These are phyloP conservation scores for Colletotrichum sp. DNA, from an alignment of 2,329 filamentous ascomycete genomes.

Conservation along the genomic window DNA sequence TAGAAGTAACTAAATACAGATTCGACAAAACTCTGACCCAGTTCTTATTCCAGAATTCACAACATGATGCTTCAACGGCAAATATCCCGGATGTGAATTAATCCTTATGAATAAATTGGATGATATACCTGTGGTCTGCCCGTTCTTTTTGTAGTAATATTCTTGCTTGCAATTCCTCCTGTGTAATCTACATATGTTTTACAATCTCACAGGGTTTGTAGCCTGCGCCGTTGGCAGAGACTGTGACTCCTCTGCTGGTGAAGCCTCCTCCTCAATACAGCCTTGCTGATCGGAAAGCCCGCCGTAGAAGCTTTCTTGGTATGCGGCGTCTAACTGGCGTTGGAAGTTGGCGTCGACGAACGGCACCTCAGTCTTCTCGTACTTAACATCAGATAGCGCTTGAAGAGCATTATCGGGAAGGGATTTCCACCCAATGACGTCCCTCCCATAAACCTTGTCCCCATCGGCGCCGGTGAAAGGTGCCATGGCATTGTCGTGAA, in stretches of 20 bases:
- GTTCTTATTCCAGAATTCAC: background rate
- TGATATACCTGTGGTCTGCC: background rate
- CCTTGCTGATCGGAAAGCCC: background rate
- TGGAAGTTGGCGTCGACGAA: background rate
- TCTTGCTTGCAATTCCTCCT: background rate
- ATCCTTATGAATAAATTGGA: background rate
- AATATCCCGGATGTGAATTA: background rate
- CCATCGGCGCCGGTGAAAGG: background rate
- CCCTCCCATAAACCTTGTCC: background rate
- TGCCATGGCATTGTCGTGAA: background rate
- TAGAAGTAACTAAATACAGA: background rate
- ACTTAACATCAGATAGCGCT: background rate
- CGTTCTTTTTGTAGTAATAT: background rate
- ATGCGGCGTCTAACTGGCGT: background rate
- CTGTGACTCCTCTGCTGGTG: background rate
- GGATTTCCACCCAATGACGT: background rate
- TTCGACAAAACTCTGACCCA: background rate
- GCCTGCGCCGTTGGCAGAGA: background rate
- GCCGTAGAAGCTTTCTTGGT: background rate
- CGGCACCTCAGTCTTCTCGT: background rate
- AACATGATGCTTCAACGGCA: background rate
- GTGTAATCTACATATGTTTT: accelerated
- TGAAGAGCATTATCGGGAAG: background rate
- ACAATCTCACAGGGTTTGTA: background rate
- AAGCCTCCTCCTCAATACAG: background rate